phyloP scores from a whole-genome alignment of 2,329 filamentous ascomycete genomes.

The Achaetomium macrosporum region DNA sequence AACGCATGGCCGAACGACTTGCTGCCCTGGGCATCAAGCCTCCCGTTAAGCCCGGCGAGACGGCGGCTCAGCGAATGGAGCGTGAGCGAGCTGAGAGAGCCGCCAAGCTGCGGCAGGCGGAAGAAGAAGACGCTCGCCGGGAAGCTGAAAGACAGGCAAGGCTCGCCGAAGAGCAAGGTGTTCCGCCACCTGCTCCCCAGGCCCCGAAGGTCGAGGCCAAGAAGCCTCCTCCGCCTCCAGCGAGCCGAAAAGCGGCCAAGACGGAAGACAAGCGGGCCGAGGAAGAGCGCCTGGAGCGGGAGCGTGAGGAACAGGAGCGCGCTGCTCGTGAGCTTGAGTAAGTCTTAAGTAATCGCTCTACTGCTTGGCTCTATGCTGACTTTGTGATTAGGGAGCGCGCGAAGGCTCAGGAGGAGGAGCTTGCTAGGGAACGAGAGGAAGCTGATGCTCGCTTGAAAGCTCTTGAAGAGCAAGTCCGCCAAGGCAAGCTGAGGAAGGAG shows the following conservation, averaged over 20 bases:
- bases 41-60: conserved; percentile 72
- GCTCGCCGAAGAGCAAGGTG: conserved; percentile 69
- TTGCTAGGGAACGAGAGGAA: conserved; percentile 72
- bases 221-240: conserved; percentile 69
- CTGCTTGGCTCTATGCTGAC: conserved; percentile 24
- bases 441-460: conserved; percentile 78
- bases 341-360: conserved; percentile 37
- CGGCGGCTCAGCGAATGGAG: conserved; percentile 75
- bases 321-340: conserved; percentile 78
- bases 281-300: conserved; percentile 58
- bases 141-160: conserved; percentile 82
- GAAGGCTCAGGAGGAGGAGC: conserved; percentile 69
- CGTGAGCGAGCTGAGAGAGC: conserved; percentile 83
- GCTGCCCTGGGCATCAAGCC: conserved; percentile 89
- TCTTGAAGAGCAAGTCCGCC: conserved; percentile 87
- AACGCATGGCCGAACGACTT: conserved; percentile 92
- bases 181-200: conserved; percentile 51
- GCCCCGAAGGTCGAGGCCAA: conserved; percentile 45
- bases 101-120: conserved; percentile 79
- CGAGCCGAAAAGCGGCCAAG: conserved; percentile 61
- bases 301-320: conserved; percentile 69
- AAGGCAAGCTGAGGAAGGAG: conserved; percentile 91
- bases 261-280: conserved; percentile 54
- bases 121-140: conserved; percentile 86
- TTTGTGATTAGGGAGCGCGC: conserved; percentile 58